A percentile compares a stretch with the other conserved stretches of the same genome.
These are phyloP conservation scores for Nigrospora sphaerica DNA, from an alignment of 2,329 filamentous ascomycete genomes.

Conservation along the genomic window DNA sequence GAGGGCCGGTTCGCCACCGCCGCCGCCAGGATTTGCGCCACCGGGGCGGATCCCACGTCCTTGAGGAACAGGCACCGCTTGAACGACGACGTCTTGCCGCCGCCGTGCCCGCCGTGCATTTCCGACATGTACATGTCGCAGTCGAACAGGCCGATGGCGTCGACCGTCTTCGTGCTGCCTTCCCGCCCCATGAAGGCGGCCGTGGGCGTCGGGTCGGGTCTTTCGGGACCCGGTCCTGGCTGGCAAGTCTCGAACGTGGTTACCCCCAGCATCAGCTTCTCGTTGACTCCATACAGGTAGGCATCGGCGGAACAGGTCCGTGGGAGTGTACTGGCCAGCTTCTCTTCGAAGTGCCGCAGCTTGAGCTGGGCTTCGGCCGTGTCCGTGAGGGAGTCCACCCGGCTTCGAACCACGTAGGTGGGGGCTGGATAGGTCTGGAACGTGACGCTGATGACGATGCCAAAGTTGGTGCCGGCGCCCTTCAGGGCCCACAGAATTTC, in stretches of 20 bases:
- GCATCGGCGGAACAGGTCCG: constrained; percentile 41
- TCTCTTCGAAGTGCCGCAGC: constrained; percentile 31
- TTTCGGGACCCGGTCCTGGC: constrained; percentile 4
- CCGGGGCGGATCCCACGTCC: constrained; percentile 25
- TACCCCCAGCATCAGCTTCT: constrained; percentile 41
- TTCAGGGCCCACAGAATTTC: constrained; percentile 51
- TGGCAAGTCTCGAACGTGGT: constrained; percentile 36
- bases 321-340: constrained; percentile 30
- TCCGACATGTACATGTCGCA: constrained; percentile 52
- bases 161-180: constrained; percentile 25
- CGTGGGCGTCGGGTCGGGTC: constrained; percentile 5
- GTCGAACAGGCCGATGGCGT: constrained; percentile 47
- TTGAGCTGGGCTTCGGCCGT: constrained; percentile 20
- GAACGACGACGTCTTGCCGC: constrained; percentile 55
- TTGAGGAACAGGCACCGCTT: constrained; percentile 58
- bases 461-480: constrained; percentile 54
- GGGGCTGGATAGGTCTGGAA: constrained; percentile 39
- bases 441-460: constrained; percentile 45
- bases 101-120: constrained; percentile 52
- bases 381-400: constrained; percentile 28
- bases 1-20: constrained; percentile 43
- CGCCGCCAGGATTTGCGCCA: constrained; percentile 29
- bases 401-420: constrained; percentile 31
- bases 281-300: constrained; percentile 45
- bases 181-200: constrained; percentile 24